Evolutionary conservation across 2,329 filamentous ascomycete genomes (phyloP).

Genomic region (Aspergillus ustus): DNA sequence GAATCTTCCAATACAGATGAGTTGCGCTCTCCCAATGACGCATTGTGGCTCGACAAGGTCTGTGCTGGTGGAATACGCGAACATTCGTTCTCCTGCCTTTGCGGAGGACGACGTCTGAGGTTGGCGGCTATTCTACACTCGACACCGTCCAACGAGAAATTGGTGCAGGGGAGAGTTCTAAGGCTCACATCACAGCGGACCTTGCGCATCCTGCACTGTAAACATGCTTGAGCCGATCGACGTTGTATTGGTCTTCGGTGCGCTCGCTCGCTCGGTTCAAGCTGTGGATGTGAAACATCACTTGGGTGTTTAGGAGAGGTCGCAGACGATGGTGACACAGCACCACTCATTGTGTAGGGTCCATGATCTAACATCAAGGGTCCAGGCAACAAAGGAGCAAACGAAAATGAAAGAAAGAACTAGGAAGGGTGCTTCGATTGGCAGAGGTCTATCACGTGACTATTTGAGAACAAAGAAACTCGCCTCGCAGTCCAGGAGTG

Average conservation of each 20-base stretch:
- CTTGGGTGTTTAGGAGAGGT: background rate
- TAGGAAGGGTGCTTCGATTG: too few relatives aligned
- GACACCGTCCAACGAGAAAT: background rate
- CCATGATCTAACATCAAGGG: background rate
- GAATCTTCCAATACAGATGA: too few relatives aligned
- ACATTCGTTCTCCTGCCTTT: background rate
- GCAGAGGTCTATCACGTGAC: background rate
- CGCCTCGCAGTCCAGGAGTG: background rate
- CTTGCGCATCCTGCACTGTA: background rate
- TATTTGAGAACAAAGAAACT: background rate
- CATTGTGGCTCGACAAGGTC: too few relatives aligned
- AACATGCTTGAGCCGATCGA: background rate
- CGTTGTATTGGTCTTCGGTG: background rate
- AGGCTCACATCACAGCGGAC: constrained; percentile 1
- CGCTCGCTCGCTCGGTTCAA: too few relatives aligned
- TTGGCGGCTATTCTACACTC: background rate
- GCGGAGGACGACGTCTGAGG: background rate
- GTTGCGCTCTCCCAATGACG: too few relatives aligned
- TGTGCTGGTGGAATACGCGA: too few relatives aligned
- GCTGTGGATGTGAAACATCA: background rate
- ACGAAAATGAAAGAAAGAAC: too few relatives aligned
- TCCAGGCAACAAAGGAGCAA: background rate
- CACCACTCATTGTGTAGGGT: too few relatives aligned
- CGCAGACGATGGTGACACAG: background rate
- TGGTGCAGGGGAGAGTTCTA: background rate